Evolutionary conservation across 179 eudicot genomes (phyloP).

Genomic region (Patellifolia procumbens): DNA sequence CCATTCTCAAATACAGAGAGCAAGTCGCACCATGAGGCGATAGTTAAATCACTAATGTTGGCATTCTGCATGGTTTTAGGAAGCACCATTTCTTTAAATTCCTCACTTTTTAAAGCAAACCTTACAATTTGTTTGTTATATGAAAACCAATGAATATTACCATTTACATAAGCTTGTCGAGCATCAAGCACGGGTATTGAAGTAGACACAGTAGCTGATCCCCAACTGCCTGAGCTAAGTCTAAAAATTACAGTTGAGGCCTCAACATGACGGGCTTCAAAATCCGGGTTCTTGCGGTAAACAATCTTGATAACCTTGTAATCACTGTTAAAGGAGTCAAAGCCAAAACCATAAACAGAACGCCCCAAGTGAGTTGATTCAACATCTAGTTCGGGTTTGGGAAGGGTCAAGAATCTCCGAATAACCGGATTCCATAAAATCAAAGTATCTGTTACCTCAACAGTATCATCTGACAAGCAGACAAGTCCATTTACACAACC

Average conservation of each 20-base stretch:
- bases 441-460: constrained; percentile 25
- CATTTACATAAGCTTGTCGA: constrained; percentile 41
- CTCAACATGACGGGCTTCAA: constrained; percentile 28
- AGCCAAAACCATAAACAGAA: constrained; percentile 49
- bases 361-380: constrained; percentile 6
- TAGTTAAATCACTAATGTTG: constrained; percentile 21
- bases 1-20: constrained; percentile 40
- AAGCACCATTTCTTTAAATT: constrained; percentile 36
- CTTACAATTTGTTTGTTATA: constrained; percentile 27
- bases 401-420: constrained; percentile 37
- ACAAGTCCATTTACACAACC: constrained; percentile 50
- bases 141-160: constrained; percentile 52
- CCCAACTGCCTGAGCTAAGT: constrained; percentile 41
- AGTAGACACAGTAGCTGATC: constrained; percentile 14
- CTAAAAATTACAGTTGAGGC: constrained; percentile 28
- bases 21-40: constrained; percentile 32
- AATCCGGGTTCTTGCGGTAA: constrained; percentile 14
- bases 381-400: constrained; percentile 11
- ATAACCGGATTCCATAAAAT: constrained; percentile 57
- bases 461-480: constrained; percentile 45
- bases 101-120: constrained; percentile 44
- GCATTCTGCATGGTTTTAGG: constrained; percentile 34
- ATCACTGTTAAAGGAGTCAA: constrained; percentile 34
- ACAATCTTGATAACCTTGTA: constrained; percentile 49
- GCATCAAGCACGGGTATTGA: constrained; percentile 28